A percentile compares a stretch with the other conserved stretches of the same genome.
phyloP scores from a whole-genome alignment of 148 eudicot genomes.

The Nepenthes gracilis region DNA sequence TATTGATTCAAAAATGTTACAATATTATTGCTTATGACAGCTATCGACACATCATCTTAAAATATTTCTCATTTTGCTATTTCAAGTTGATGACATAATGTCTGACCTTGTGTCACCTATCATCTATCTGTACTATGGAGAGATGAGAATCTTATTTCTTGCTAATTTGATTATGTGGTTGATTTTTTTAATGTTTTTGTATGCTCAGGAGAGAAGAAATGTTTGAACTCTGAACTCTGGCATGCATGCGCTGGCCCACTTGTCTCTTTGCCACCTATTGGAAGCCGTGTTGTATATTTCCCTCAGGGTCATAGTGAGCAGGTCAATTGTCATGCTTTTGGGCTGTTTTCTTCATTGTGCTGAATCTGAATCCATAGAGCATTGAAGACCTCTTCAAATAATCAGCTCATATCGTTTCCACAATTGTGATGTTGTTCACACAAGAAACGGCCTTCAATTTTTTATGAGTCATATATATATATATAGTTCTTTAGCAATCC shows the following conservation, averaged over 20 bases:
- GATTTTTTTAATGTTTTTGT: not conserved
- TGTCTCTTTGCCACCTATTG: conserved; percentile 46
- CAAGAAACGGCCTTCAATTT: too few relatives aligned
- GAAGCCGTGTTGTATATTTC: conserved; percentile 55
- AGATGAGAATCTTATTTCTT: not conserved
- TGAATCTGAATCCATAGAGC: not conserved
- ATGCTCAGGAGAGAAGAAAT: conserved; percentile 32
- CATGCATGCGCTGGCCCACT: conserved; percentile 75
- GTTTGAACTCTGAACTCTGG: conserved; percentile 61
- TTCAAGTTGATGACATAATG: too few relatives aligned
- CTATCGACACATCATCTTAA: too few relatives aligned
- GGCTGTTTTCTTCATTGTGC: not conserved
- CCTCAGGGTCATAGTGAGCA: conserved; percentile 72
- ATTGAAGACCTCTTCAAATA: not conserved
- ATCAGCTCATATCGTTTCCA: too few relatives aligned
- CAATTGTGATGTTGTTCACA: too few relatives aligned
- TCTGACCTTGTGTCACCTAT: too few relatives aligned
- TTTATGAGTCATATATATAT: too few relatives aligned
- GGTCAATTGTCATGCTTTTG: conserved; percentile 16
- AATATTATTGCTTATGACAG: too few relatives aligned
- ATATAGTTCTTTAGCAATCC: too few relatives aligned
- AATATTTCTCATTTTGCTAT: too few relatives aligned
- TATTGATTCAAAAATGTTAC: too few relatives aligned
- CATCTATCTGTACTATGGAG: not conserved
- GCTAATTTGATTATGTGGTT: conserved; percentile 6